These are phyloP conservation scores for Candida silvicultrix DNA, from an alignment of 805 yeast genomes.

Conservation along the genomic window DNA sequence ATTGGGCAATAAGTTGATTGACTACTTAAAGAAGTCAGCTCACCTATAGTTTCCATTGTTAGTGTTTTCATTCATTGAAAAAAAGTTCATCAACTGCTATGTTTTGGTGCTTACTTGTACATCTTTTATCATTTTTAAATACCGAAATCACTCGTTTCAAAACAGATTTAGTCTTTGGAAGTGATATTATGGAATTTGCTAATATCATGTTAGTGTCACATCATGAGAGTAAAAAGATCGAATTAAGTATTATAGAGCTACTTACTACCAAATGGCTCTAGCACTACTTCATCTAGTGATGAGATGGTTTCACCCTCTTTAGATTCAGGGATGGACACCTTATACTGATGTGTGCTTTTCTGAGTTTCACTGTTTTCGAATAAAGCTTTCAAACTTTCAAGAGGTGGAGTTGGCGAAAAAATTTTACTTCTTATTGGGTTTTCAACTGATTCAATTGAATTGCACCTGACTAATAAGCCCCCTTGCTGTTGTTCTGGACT, in stretches of 20 bases:
- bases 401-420: constrained; percentile 1
- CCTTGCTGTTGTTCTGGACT: neutral
- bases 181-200: neutral
- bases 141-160: constrained; percentile 9
- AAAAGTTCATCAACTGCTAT: neutral
- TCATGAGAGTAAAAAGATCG: too few species aligned
- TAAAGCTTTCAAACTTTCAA: constrained; percentile 1
- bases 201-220: neutral
- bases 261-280: constrained; percentile 1
- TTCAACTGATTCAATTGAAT: neutral
- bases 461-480: neutral
- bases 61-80: neutral
- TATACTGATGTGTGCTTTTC: neutral
- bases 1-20: constrained; percentile 10
- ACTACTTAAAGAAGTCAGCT: neutral
- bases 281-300: neutral
- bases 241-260: too few species aligned
- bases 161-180: constrained; percentile 6
- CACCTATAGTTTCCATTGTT: neutral
- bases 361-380: neutral
- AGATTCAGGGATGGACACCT: neutral
- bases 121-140: neutral
- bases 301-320: neutral
- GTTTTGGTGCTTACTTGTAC: neutral
- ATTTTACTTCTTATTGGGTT: neutral